Evolutionary conservation across 768 basidiomycete genomes (phyloP).

Genomic region (Naganishia vaughanmartiniae): DNA sequence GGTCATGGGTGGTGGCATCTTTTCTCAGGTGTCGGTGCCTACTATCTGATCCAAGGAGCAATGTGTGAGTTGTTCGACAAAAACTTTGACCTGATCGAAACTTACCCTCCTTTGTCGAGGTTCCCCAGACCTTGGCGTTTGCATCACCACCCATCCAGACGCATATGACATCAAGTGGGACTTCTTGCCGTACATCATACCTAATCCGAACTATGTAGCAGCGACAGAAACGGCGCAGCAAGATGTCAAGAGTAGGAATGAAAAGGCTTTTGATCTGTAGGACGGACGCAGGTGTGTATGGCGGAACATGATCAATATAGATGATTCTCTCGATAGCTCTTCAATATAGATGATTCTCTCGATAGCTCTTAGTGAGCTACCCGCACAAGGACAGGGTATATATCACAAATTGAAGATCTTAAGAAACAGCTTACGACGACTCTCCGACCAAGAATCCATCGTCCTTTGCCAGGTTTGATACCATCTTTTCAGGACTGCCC

Average conservation of each 20-base stretch:
- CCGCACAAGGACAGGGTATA: too few relatives aligned
- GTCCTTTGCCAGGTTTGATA: constrained; percentile 4
- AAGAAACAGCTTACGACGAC: too few relatives aligned
- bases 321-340: too few relatives aligned
- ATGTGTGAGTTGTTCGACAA: constrained; percentile 37
- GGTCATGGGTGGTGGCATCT: constrained; percentile 46
- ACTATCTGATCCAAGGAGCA: constrained; percentile 41
- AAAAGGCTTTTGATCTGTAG: not conserved
- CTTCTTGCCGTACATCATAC: constrained; percentile 13
- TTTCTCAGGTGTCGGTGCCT: constrained; percentile 43
- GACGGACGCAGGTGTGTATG: not conserved
- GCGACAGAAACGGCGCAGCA: not conserved
- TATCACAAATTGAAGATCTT: too few relatives aligned
- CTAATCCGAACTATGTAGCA: not conserved
- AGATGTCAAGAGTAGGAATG: not conserved
- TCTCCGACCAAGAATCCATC: constrained; percentile 12
- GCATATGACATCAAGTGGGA: constrained; percentile 19
- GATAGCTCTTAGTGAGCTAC: too few relatives aligned
- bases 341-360: too few relatives aligned
- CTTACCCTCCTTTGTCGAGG: not conserved
- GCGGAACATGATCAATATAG: too few relatives aligned
- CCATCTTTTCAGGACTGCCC: not conserved
- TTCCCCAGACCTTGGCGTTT: constrained; percentile 18
- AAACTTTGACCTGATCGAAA: not conserved
- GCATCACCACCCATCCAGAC: constrained; percentile 19